Conservation (phyloP, 306 rosid genomes). For the Canavalia ensiformis region DNA sequence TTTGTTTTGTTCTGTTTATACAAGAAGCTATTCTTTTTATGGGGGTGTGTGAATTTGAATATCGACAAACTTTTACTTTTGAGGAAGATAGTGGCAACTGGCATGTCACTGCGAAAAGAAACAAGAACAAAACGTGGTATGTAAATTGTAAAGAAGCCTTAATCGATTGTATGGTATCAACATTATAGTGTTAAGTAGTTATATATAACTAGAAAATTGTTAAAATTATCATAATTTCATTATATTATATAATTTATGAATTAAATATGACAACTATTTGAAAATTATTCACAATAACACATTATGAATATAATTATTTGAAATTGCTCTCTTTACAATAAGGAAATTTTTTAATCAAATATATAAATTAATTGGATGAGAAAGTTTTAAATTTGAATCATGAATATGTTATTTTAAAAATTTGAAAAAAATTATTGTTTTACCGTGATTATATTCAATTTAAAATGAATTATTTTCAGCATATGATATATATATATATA, state of each 20-base stretch:
- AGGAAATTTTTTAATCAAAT: no score
- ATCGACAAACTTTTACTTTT: slow-evolving; percentile 4
- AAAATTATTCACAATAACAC: no score
- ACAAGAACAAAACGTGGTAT: neutral
- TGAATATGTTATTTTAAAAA: no score
- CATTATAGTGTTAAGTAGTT: neutral
- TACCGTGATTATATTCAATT: no score
- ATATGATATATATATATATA: no score
- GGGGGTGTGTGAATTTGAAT: neutral
- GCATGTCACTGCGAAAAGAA: neutral
- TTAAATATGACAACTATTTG: neutral
- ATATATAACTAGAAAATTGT: neutral
- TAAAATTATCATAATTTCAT: neutral
- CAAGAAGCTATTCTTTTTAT: neutral
- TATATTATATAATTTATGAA: no score
- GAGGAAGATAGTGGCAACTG: neutral
- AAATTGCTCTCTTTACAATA: neutral
- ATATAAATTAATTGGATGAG: no score
- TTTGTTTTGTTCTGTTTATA: neutral
- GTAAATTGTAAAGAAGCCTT: no score
- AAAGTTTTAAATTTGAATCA: no score
- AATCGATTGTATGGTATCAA: no score
- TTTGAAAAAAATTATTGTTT: no score
- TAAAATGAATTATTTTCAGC: no score
- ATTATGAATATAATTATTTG: neutral